Conservation (phyloP, 1,284 basidiomycete species). For the Trametes hirsuta region DNA sequence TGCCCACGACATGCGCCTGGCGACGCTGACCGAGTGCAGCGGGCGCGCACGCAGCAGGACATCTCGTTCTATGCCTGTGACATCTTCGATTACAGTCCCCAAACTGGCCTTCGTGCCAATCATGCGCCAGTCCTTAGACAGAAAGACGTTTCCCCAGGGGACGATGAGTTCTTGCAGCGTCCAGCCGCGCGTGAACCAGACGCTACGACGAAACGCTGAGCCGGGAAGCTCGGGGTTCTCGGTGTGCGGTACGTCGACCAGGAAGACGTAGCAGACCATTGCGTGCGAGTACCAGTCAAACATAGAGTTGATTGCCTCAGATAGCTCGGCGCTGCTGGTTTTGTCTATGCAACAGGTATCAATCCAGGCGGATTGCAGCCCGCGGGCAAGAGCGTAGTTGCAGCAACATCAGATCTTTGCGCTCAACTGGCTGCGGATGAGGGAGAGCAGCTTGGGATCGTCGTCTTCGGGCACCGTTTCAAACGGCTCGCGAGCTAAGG, state of each 20-base stretch:
- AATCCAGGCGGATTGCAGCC: constrained; percentile 11
- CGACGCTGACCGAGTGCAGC: constrained; percentile 14
- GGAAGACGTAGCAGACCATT: constrained; percentile 16
- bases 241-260: constrained; percentile 9
- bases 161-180: constrained; percentile 21
- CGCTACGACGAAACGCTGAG: constrained; percentile 12
- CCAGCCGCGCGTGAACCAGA: constrained; percentile 20
- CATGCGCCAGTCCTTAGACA: constrained; percentile 11
- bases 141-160: constrained; percentile 13
- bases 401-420: constrained; percentile 13
- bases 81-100: constrained; percentile 8
- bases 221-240: constrained; percentile 1
- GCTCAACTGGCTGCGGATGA: constrained; percentile 2
- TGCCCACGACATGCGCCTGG: constrained; percentile 17
- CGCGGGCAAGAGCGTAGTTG: constrained; percentile 10
- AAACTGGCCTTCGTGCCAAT: constrained; percentile 17
- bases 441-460: neutral
- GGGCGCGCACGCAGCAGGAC: constrained; percentile 8
- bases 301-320: constrained; percentile 22
- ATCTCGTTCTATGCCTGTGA: constrained; percentile 15
- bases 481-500: neutral
- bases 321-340: constrained; percentile 18
- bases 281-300: constrained; percentile 18
- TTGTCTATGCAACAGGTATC: constrained; percentile 22
- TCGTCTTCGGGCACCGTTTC: neutral